These are phyloP conservation scores for Apiotrichum gracile DNA, from an alignment of 1,284 basidiomycete species.

Conservation along the genomic window DNA sequence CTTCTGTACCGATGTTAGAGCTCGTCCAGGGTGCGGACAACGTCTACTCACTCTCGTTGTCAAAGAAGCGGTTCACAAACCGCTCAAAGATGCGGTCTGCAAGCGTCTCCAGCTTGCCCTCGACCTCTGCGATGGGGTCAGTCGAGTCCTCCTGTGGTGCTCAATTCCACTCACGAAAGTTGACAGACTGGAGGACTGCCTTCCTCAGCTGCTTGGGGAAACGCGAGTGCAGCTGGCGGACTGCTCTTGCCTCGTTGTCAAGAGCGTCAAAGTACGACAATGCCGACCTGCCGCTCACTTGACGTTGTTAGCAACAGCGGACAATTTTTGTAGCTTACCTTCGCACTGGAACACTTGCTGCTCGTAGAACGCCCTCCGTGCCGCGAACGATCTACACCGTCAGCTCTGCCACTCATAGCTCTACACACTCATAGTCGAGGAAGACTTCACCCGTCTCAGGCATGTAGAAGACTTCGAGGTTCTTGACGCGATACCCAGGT, in stretches of 20 bases:
- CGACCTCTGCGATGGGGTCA: constrained; percentile 62
- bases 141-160: background rate
- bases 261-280: constrained; percentile 92
- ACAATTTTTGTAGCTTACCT: constrained; percentile 22
- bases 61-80: constrained; percentile 90
- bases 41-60: constrained; percentile 68
- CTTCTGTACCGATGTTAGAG: constrained; percentile 52
- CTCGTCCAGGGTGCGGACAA: background rate
- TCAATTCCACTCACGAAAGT: constrained; percentile 97
- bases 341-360: constrained; percentile 55
- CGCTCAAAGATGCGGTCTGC: constrained; percentile 92
- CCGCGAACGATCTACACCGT: constrained; percentile 69
- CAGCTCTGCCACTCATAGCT: background rate
- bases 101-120: constrained; percentile 87
- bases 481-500: constrained; percentile 22
- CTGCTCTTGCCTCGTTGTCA: constrained; percentile 83
- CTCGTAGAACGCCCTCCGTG: constrained; percentile 87
- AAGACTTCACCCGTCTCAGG: constrained; percentile 92
- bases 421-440: constrained; percentile 79
- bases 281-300: constrained; percentile 83
- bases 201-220: constrained; percentile 91
- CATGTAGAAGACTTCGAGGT: constrained; percentile 74
- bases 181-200: constrained; percentile 81
- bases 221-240: constrained; percentile 74
- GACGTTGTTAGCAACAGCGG: background rate